phyloP scores from a whole-genome alignment of 768 basidiomycete genomes.

The Rhodotorula paludigena region DNA sequence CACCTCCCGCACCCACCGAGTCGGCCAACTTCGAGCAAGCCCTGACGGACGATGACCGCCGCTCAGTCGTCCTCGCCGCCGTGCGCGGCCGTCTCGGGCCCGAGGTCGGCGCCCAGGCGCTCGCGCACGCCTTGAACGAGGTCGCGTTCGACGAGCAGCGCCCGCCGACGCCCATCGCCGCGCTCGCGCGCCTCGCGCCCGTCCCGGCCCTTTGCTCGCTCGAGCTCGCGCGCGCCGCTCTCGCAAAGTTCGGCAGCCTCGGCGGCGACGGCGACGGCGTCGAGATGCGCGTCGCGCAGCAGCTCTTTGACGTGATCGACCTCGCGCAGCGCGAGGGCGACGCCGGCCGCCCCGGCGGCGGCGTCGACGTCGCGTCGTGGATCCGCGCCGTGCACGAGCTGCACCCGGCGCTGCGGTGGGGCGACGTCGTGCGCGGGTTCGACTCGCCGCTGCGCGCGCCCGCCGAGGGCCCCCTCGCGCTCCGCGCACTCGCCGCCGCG shows the following conservation, averaged over 20 bases:
- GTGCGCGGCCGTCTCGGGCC: constrained; percentile 18
- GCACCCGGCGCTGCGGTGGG: constrained; percentile 32
- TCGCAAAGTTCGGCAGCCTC: constrained; percentile 10
- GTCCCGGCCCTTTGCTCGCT: constrained; percentile 10
- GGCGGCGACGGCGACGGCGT: constrained; percentile 8
- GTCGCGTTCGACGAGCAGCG: constrained; percentile 11
- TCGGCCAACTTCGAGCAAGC: constrained; percentile 5
- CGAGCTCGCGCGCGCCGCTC: constrained; percentile 25
- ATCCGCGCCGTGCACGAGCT: constrained; percentile 33
- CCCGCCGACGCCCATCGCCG: constrained; percentile 9
- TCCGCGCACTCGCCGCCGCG: constrained; percentile 83
- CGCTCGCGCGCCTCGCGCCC: constrained; percentile 23
- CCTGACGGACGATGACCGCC: constrained; percentile 16
- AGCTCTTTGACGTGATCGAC: constrained; percentile 31
- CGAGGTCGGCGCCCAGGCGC: constrained; percentile 27
- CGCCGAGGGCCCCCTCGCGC: constrained; percentile 70
- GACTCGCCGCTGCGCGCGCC: constrained; percentile 66
- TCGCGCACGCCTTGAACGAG: constrained; percentile 38
- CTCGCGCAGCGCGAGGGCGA: constrained; percentile 30
- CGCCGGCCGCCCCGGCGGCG: constrained; percentile 10
- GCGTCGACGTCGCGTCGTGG: constrained; percentile 15
- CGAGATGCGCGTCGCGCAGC: constrained; percentile 33
- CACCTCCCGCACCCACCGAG: background rate
- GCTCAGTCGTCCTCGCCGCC: constrained; percentile 15
- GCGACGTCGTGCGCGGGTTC: constrained; percentile 74